Percentiles rank a stretch among this genome's conserved stretches.
phyloP scores from a whole-genome alignment of 306 rosid species.

The Rosa multiflora region DNA sequence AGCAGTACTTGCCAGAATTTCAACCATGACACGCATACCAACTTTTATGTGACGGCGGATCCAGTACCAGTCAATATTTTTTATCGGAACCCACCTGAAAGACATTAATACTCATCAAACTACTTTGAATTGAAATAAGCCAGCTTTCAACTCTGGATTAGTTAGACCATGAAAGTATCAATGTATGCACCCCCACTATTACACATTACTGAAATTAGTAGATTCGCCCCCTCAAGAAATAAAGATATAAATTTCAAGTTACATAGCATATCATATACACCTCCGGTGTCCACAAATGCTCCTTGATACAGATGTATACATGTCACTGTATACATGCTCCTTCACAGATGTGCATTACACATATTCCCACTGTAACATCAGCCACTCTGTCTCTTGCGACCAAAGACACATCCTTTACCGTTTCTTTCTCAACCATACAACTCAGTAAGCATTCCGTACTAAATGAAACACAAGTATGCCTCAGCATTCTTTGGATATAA shows the following conservation, averaged over 20 bases:
- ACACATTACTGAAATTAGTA: neutral
- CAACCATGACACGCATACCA: slow-evolving; percentile 83
- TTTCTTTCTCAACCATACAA: no score
- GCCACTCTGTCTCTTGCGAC: neutral
- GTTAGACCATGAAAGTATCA: neutral
- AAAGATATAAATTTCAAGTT: neutral
- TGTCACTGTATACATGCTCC: slow-evolving; percentile 59
- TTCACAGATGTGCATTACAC: slow-evolving; percentile 64
- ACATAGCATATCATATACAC: slow-evolving; percentile 82
- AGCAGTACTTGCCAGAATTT: slow-evolving; percentile 80
- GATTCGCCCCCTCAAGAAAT: neutral
- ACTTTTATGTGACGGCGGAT: slow-evolving; percentile 95
- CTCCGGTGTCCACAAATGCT: slow-evolving; percentile 97
- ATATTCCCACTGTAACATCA: slow-evolving; percentile 15
- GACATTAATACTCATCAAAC: slow-evolving; percentile 36
- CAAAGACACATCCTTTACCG: neutral
- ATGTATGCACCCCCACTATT: neutral
- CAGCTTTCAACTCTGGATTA: neutral
- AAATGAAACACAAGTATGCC: slow-evolving; percentile 12
- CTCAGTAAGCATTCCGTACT: neutral
- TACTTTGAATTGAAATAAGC: slow-evolving; percentile 11
- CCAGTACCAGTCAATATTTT: slow-evolving; percentile 97
- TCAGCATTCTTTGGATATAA: neutral
- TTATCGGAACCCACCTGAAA: slow-evolving; percentile 93
- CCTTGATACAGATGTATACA: slow-evolving; percentile 91